These are phyloP conservation scores for Chalaropsis ovoidea DNA, from an alignment of 2,329 filamentous ascomycete genomes.

Conservation along the genomic window DNA sequence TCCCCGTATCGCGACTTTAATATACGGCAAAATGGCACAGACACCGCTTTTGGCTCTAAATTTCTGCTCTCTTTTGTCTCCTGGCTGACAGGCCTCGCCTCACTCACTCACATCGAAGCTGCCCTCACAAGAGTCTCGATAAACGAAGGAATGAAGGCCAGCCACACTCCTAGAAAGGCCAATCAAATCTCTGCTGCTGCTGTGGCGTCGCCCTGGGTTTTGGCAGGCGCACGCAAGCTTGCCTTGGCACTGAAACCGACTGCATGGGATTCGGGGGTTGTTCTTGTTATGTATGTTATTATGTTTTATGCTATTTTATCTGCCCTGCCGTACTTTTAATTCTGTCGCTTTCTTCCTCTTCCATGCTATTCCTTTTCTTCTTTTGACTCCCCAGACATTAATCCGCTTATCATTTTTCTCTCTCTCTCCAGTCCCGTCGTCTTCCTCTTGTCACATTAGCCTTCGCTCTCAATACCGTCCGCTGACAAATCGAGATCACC, in stretches of 20 bases:
- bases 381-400: background rate
- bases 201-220: background rate
- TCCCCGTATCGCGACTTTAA: no score
- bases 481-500: background rate
- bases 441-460: background rate
- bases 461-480: background rate
- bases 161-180: background rate
- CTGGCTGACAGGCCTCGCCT: no score
- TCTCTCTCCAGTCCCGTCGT: background rate
- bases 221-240: background rate
- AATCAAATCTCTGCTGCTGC: conserved; percentile 5
- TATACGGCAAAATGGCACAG: no score
- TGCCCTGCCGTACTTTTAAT: background rate
- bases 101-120: background rate
- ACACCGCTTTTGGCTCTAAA: no score
- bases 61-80: no score
- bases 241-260: conserved; percentile 8
- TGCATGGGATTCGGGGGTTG: background rate
- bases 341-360: background rate
- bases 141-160: background rate
- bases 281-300: background rate
- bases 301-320: background rate
- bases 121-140: background rate
- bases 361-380: background rate
- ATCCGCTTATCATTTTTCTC: background rate